Evolutionary conservation across 345 rosid species (phyloP).

Genomic region (Boechera stricta): DNA sequence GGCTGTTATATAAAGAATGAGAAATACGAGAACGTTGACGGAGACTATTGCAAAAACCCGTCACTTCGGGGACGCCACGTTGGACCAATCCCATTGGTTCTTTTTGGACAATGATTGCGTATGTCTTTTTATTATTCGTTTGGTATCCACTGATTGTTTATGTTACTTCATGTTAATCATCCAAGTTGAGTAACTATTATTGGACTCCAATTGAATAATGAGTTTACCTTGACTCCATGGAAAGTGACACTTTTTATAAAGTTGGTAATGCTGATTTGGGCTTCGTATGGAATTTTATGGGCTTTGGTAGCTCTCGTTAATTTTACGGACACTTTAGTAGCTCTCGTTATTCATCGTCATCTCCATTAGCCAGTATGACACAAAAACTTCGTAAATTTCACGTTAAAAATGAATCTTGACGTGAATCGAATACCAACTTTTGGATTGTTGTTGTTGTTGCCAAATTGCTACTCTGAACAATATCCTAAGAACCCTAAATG

Average conservation of each 20-base stretch:
- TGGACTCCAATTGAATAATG: conserved; percentile 2
- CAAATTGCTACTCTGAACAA: too few relatives aligned
- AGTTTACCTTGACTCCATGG: background rate
- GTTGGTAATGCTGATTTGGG: background rate
- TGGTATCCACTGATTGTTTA: background rate
- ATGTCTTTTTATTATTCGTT: background rate
- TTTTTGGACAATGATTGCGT: background rate
- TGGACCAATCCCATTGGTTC: conserved; percentile 27
- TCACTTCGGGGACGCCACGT: conserved; percentile 27
- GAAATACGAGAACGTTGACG: conserved; percentile 30
- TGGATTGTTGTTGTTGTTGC: too few relatives aligned
- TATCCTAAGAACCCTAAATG: too few relatives aligned
- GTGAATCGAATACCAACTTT: too few relatives aligned
- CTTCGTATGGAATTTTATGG: background rate
- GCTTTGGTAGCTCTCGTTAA: background rate
- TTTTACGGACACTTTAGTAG: background rate
- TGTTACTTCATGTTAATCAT: background rate
- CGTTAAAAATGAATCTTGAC: too few relatives aligned
- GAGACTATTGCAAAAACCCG: background rate
- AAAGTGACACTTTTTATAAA: background rate
- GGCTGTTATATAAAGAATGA: background rate
- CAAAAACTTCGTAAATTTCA: too few relatives aligned
- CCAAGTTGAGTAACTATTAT: background rate
- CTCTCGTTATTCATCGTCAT: background rate
- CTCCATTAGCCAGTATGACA: too few relatives aligned